Evolutionary conservation across 192 early-diverging fungal species (phyloP).

Genomic region (Gigaspora rosea): DNA sequence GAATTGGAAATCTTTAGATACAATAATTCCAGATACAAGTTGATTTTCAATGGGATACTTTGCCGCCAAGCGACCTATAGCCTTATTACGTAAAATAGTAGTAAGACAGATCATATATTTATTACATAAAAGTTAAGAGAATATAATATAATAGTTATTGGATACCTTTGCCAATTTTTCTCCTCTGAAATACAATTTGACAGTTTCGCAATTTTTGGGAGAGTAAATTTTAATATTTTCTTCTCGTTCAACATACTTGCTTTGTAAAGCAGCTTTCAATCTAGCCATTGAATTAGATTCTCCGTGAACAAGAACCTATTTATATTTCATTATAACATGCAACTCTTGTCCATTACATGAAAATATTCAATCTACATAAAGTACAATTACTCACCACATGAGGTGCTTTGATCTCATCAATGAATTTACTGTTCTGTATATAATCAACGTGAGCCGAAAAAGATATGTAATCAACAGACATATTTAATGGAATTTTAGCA

Average conservation of each 20-base stretch:
- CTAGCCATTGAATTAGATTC: slow-evolving; percentile 93
- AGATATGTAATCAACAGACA: slow-evolving; percentile 91
- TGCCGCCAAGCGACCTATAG: slow-evolving; percentile 82
- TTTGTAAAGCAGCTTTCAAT: slow-evolving; percentile 81
- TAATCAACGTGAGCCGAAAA: slow-evolving; percentile 99
- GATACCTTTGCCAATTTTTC: slow-evolving; percentile 90
- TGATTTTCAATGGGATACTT: slow-evolving; percentile 71
- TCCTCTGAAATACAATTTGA: slow-evolving; percentile 90
- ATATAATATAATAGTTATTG: background rate
- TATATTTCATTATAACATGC: background rate
- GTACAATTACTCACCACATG: slow-evolving; percentile 64
- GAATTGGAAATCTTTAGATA: slow-evolving; percentile 88
- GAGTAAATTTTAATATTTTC: slow-evolving; percentile 82
- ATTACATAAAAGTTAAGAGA: background rate
- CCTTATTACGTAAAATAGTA: slow-evolving; percentile 40
- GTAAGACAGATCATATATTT: background rate
- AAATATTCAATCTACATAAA: no score
- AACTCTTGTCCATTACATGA: no score
- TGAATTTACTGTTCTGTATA: slow-evolving; percentile 94
- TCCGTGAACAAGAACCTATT: slow-evolving; percentile 90
- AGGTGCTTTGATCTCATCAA: slow-evolving; percentile 90
- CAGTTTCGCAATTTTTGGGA: slow-evolving; percentile 85
- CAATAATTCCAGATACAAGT: slow-evolving; percentile 76
- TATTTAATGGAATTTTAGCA: slow-evolving; percentile 72
- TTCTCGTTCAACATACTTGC: slow-evolving; percentile 78